These are phyloP conservation scores for Fonsecaea multimorphosa DNA, from an alignment of 2,329 filamentous ascomycete species.

Conservation along the genomic window DNA sequence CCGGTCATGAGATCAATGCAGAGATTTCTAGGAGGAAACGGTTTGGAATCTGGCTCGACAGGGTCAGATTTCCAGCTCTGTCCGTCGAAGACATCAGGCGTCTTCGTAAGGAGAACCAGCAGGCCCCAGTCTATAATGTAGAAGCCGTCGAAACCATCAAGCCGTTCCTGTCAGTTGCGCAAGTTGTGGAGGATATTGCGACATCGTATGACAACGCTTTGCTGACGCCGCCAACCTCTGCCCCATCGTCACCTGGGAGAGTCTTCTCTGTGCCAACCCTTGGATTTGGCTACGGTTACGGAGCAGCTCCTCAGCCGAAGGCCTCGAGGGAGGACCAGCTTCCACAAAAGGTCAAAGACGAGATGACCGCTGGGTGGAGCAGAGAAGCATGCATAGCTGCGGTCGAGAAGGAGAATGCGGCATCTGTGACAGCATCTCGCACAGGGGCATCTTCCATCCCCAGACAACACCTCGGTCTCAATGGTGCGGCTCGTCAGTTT, in stretches of 20 bases:
- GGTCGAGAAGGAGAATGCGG: conserved; percentile 69
- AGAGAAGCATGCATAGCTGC: conserved; percentile 73
- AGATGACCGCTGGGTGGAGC: conserved; percentile 81
- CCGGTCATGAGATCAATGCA: conserved; percentile 73
- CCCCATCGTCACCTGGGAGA: conserved; percentile 71
- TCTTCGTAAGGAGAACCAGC: conserved; percentile 45
- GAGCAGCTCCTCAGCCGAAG: conserved; percentile 44
- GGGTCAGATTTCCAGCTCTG: conserved; percentile 72
- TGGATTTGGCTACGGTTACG: conserved; percentile 54
- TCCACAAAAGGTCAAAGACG: conserved; percentile 70
- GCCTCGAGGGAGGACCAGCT: conserved; percentile 60
- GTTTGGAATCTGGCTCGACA: conserved; percentile 79
- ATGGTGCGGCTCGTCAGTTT: conserved; percentile 27
- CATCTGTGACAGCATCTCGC: conserved; percentile 77
- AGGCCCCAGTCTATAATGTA: conserved; percentile 54
- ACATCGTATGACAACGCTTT: conserved; percentile 70
- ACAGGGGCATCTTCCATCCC: conserved; percentile 54
- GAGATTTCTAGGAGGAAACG: conserved; percentile 77
- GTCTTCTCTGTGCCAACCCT: conserved; percentile 68
- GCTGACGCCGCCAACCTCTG: conserved; percentile 71
- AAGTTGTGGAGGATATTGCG: conserved; percentile 76
- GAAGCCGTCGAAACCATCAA: conserved; percentile 67
- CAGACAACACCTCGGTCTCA: conserved; percentile 39
- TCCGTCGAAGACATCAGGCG: conserved; percentile 66
- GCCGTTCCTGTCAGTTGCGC: conserved; percentile 75